Conservation (phyloP, 2,329 filamentous ascomycete species). For the Zopfia rhizophila region DNA sequence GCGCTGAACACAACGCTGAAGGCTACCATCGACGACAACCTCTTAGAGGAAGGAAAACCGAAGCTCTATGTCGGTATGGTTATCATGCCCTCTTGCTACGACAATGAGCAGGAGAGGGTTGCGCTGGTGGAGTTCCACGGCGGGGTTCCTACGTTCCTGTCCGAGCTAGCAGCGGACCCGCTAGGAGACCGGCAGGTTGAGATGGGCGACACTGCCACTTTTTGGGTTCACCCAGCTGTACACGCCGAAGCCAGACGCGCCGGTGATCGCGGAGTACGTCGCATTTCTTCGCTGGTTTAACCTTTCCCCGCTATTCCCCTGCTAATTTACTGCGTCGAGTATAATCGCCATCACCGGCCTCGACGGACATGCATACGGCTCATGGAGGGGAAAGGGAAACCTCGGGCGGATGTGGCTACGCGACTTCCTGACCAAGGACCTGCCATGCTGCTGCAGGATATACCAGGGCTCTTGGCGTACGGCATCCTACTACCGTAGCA, state of each 20-base stretch:
- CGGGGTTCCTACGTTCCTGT: constrained; percentile 13
- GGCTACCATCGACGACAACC: constrained; percentile 16
- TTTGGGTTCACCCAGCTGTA: constrained; percentile 41
- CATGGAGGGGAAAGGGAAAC: constrained; percentile 16
- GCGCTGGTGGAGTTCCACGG: constrained; percentile 21
- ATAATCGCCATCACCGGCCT: constrained; percentile 19
- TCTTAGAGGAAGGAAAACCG: constrained; percentile 10
- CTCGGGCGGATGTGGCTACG: constrained; percentile 10
- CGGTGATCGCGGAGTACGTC: constrained; percentile 17
- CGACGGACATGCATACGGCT: constrained; percentile 19
- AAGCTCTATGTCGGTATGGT: constrained; percentile 7
- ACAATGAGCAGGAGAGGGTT: constrained; percentile 13
- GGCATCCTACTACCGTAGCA: too few relatives aligned
- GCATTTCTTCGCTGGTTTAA: too few relatives aligned
- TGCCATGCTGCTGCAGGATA: too few relatives aligned
- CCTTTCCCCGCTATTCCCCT: too few relatives aligned
- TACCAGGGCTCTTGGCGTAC: too few relatives aligned
- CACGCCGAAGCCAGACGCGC: constrained; percentile 11
- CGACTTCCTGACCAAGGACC: too few relatives aligned
- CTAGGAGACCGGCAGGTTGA: constrained; percentile 15
- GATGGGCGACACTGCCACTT: constrained; percentile 22
- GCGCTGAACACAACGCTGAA: constrained; percentile 16
- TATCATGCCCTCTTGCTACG: constrained; percentile 19
- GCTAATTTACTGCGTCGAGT: constrained; percentile 3
- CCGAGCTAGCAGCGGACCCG: constrained; percentile 11